A percentile compares a stretch with the other conserved stretches of the same genome.
phyloP scores from a whole-genome alignment of 2,329 filamentous ascomycete species.

The Neocatenulostroma microsporum region DNA sequence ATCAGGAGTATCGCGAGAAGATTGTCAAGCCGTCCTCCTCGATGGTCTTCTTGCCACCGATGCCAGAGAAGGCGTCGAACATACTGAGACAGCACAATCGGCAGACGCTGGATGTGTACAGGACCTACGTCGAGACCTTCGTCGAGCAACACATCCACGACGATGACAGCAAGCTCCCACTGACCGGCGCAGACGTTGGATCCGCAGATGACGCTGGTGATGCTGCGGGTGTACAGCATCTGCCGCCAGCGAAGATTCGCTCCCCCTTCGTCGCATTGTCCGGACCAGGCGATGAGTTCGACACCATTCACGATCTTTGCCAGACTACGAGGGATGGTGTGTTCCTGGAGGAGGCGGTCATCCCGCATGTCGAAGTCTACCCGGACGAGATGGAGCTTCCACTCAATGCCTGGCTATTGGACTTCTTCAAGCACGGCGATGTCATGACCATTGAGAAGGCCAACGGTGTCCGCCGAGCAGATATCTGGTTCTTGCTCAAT shows the following conservation, averaged over 20 bases:
- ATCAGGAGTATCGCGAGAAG: slow-evolving; percentile 41
- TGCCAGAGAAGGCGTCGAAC: slow-evolving; percentile 51
- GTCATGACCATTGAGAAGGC: slow-evolving; percentile 51
- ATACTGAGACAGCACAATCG: slow-evolving; percentile 57
- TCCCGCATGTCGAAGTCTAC: slow-evolving; percentile 59
- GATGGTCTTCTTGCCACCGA: slow-evolving; percentile 54
- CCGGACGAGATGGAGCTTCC: slow-evolving; percentile 48
- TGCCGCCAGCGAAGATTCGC: slow-evolving; percentile 44
- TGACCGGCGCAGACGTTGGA: slow-evolving; percentile 47
- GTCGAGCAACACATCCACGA: slow-evolving; percentile 54
- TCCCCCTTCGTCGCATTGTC: slow-evolving; percentile 67
- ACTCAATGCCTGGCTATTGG: slow-evolving; percentile 62
- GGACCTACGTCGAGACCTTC: slow-evolving; percentile 61
- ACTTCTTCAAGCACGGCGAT: slow-evolving; percentile 71
- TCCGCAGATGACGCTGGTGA: slow-evolving; percentile 26
- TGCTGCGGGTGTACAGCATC: slow-evolving; percentile 14
- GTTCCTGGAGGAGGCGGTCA: slow-evolving; percentile 65
- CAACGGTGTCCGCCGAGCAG: slow-evolving; percentile 58
- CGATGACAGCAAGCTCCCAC: slow-evolving; percentile 51
- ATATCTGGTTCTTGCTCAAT: slow-evolving; percentile 67
- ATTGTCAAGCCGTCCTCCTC: slow-evolving; percentile 53
- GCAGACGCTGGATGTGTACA: slow-evolving; percentile 58
- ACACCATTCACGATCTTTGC: slow-evolving; percentile 60
- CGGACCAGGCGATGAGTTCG: slow-evolving; percentile 57
- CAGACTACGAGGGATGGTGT: slow-evolving; percentile 57